A percentile compares a stretch with the other conserved stretches of the same genome.
These are phyloP conservation scores for Plasmodium blacklocki DNA, from an alignment of 169 alveolate genomes.

Conservation along the genomic window DNA sequence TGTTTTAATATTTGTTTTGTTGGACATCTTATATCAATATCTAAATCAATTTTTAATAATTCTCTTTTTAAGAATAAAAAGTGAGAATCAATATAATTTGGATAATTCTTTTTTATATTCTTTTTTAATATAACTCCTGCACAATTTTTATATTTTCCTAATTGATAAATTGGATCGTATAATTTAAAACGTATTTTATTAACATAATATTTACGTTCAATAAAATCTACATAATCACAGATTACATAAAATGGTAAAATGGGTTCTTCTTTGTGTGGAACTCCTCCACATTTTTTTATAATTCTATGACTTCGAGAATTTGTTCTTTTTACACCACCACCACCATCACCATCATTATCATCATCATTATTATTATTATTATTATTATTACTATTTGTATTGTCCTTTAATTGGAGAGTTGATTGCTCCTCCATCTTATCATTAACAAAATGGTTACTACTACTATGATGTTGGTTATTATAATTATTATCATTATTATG, in stretches of 20 bases:
- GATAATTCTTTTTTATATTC: constrained; percentile 48
- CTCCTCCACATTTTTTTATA: constrained; percentile 66
- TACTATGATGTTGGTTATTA: too few relatives aligned
- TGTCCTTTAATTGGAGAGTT: background rate
- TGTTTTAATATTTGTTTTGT: constrained; percentile 83
- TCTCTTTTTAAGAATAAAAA: constrained; percentile 67
- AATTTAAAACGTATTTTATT: constrained; percentile 55
- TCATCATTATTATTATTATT: background rate
- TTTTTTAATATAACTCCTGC: constrained; percentile 64
- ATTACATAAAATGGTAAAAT: constrained; percentile 69
- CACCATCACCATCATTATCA: background rate
- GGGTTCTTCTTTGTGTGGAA: constrained; percentile 57
- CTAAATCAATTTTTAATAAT: constrained; percentile 63
- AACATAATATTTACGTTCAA: constrained; percentile 63
- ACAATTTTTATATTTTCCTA: constrained; percentile 74
- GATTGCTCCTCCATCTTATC: too few relatives aligned
- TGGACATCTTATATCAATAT: constrained; percentile 84
- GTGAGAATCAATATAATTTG: constrained; percentile 73
- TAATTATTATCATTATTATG: too few relatives aligned
- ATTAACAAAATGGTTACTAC: too few relatives aligned
- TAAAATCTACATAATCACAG: constrained; percentile 70
- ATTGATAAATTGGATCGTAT: constrained; percentile 74
- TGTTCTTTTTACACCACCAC: constrained; percentile 10
- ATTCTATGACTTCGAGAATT: constrained; percentile 11
- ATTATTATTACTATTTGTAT: background rate